phyloP scores from a whole-genome alignment of 2,329 filamentous ascomycete species.

The Aspergillus calidoustus region DNA sequence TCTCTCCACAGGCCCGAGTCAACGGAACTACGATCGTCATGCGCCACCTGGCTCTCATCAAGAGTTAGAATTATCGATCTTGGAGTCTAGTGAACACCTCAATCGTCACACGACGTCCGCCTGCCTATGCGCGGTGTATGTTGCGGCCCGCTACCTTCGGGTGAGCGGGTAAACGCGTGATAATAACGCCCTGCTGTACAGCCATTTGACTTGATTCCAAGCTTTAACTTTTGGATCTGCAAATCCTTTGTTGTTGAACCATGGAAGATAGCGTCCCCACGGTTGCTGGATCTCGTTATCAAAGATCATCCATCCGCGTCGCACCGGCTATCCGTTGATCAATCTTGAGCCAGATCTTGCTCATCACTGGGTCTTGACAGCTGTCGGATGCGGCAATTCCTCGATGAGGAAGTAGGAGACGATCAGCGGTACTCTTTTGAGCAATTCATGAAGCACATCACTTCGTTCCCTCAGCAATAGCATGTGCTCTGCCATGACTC shows the following conservation, averaged over 20 bases:
- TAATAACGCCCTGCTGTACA: not conserved
- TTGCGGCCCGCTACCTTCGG: not conserved
- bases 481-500: not conserved
- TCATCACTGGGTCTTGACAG: conserved; percentile 1
- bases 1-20: not conserved
- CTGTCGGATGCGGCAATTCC: not conserved
- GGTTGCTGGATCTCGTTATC: not conserved
- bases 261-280: not conserved
- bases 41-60: not conserved
- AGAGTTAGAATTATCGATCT: not conserved
- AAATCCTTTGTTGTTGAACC: not conserved
- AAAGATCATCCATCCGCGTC: not conserved
- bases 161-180: not conserved
- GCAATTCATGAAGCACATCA: not conserved
- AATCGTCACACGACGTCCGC: not conserved
- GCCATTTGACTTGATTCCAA: not conserved
- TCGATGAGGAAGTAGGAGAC: not conserved
- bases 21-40: not conserved
- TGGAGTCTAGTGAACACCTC: not conserved
- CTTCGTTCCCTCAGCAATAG: not conserved
- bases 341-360: not conserved
- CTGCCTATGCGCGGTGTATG: not conserved
- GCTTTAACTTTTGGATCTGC: not conserved
- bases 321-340: not conserved
- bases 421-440: not conserved